Base-by-base conservation (phyloP, 2,329 filamentous ascomycete species). In the Aspergillus sp. region DNA sequence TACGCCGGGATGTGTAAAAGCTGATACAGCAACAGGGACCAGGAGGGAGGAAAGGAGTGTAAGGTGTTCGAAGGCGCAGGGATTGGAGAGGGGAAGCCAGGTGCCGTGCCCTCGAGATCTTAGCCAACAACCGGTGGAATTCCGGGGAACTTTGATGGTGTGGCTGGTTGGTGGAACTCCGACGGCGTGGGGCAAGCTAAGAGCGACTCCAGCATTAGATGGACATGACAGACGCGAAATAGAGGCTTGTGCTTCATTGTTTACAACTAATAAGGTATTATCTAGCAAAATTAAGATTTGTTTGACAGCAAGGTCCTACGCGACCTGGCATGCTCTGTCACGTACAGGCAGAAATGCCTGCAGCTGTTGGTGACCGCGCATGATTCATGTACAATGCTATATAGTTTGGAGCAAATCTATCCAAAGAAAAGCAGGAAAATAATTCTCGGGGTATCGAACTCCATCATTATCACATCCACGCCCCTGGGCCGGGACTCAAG, bases 401-500 rank as follows among this genome's bases (percentile, higher is more conserved):
- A 35, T 44, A 14, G 8, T 31, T 14, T n/a, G 40, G 17, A 27
- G n/a, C 21, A 47, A 52, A 44, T 57, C 49, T 57, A 57, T 57
- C 55, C 37, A 48, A 57, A 55, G 31, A 23, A 45, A 57, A 49
- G 45, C 17, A 47, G 21, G 37, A n/a, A 31, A 48, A 5, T 44
- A 50, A 52, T 14, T 33, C 39, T 31, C n/a, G 35, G 56, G 56
- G 56, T 58, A 58, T 58, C 56, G 35, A 57, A 50, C 40, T 53
- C 45, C 39, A 44, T 58, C 17, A 27, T 43, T 41, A 37, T 17
- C 40, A 19, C 12, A 27, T 11, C 4, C 23, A 15, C 19, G 35
- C 35, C 35, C 12, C 23, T 31, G 33, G 14, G 23, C 14, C 37
- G 17, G 23, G 31, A 7, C 21, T 68, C 61, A 74, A 48, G 56